Conservation (phyloP, 192 early-diverging fungal genomes). For the Diversispora eburnea region DNA sequence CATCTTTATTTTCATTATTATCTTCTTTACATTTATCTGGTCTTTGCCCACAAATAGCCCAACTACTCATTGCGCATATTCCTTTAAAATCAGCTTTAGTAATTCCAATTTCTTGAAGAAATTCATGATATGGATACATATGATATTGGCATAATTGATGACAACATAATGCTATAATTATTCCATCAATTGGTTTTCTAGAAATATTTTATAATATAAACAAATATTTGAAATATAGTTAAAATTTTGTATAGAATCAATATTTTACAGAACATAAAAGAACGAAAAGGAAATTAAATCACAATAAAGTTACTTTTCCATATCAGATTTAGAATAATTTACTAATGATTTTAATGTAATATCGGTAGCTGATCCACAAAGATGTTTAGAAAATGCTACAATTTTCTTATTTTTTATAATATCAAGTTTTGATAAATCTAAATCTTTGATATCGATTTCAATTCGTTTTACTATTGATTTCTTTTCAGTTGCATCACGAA, state of each 20-base stretch:
- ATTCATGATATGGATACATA: constrained; percentile 66
- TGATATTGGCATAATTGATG: constrained; percentile 76
- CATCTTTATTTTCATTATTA: constrained; percentile 30
- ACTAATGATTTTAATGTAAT: constrained; percentile 72
- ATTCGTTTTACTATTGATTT: constrained; percentile 55
- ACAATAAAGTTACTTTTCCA: constrained; percentile 22
- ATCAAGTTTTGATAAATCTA: constrained; percentile 60
- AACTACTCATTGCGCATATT: constrained; percentile 69
- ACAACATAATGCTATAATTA: constrained; percentile 88
- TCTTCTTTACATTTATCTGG: constrained; percentile 33
- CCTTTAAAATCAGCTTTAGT: constrained; percentile 56
- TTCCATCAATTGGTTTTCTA: constrained; percentile 53
- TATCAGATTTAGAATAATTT: constrained; percentile 40
- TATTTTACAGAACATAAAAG: not conserved
- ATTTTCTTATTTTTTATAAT: constrained; percentile 41
- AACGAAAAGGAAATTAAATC: not conserved
- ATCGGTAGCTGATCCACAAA: constrained; percentile 90
- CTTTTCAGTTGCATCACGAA: constrained; percentile 39
- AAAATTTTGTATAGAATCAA: not conserved
- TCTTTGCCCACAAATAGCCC: constrained; percentile 64
- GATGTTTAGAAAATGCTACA: constrained; percentile 82
- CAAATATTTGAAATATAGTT: not conserved
- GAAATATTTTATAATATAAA: not conserved
- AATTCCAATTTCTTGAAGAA: constrained; percentile 52
- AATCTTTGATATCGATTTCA: constrained; percentile 82